Conservation (phyloP, 148 eudicot genomes). For the Chenopodium berlandieri region DNA sequence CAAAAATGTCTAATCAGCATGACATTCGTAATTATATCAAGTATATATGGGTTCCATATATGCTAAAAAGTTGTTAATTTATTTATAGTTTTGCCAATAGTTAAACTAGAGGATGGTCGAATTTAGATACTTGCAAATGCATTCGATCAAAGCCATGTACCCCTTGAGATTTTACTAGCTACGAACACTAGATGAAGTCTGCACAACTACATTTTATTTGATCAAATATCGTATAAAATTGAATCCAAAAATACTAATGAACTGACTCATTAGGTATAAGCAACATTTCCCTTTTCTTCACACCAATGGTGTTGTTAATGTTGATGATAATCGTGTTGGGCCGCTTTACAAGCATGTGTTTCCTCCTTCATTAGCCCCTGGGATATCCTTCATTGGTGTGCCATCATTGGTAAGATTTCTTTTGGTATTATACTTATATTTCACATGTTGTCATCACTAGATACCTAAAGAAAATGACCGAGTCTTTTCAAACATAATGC, state of each 20-base stretch:
- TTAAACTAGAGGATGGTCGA: background rate
- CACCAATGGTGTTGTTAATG: constrained; percentile 43
- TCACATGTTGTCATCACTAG: background rate
- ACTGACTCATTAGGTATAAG: constrained; percentile 53
- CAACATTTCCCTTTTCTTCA: constrained; percentile 79
- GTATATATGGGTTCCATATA: no score
- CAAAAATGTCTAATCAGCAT: no score
- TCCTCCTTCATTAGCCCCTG: constrained; percentile 81
- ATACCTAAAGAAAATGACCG: constrained; percentile 9
- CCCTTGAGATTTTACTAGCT: background rate
- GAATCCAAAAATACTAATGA: background rate
- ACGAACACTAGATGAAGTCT: background rate
- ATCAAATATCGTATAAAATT: background rate
- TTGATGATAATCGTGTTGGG: constrained; percentile 84
- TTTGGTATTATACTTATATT: background rate
- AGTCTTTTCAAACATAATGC: background rate
- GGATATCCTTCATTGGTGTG: constrained; percentile 82
- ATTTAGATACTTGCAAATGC: background rate
- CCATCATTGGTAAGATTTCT: constrained; percentile 60
- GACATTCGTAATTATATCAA: no score
- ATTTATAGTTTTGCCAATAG: no score
- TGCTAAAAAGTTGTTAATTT: no score
- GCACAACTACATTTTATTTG: background rate
- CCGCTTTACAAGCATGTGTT: constrained; percentile 88
- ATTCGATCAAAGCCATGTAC: background rate